Conservation (phyloP, 768 basidiomycete species). For the Tremella mesenterica region DNA sequence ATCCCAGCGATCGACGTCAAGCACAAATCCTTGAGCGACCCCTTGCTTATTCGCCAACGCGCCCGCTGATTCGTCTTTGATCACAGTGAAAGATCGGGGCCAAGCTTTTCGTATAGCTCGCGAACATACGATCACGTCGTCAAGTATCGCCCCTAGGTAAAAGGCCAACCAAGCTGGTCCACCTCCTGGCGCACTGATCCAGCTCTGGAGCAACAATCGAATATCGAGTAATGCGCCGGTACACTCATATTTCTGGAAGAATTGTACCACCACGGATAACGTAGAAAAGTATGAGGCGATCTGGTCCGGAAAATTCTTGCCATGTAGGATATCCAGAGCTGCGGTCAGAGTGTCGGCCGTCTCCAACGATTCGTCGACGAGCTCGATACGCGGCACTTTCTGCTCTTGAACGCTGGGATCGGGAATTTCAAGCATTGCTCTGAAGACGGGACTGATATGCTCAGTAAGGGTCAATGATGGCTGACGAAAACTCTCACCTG, state of each 20-base stretch:
- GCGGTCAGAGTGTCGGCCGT: background rate
- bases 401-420: background rate
- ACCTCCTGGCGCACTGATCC: too few relatives aligned
- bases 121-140: too few relatives aligned
- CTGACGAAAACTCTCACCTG: background rate
- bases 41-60: too few relatives aligned
- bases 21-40: too few relatives aligned
- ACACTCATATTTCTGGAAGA: background rate
- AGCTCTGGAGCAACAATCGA: background rate
- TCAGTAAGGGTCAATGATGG: background rate
- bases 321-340: background rate
- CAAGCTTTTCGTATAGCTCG: too few relatives aligned
- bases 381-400: background rate
- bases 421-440: too few relatives aligned
- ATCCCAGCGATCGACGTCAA: too few relatives aligned
- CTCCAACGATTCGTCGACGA: background rate
- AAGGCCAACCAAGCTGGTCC: too few relatives aligned
- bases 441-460: background rate
- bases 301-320: too few relatives aligned
- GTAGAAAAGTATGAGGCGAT: background rate
- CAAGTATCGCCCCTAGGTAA: too few relatives aligned
- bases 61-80: too few relatives aligned
- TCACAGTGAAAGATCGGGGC: too few relatives aligned
- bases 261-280: background rate
- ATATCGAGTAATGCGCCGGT: background rate